Evolutionary conservation across 768 basidiomycete species (phyloP).

Genomic region (Naganishia vishniacii): DNA sequence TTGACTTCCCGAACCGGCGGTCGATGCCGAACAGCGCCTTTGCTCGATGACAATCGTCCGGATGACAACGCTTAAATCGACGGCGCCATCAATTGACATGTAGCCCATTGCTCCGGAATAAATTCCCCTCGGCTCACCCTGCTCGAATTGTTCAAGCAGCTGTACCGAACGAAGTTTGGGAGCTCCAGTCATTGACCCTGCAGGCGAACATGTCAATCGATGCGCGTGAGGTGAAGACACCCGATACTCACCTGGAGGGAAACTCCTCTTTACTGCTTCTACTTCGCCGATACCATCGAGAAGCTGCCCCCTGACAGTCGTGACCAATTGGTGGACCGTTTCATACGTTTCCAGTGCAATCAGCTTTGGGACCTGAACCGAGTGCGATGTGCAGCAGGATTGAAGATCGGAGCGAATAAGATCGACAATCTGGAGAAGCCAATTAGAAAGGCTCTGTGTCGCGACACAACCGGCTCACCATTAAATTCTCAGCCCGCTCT

Average conservation of each 20-base stretch:
- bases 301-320: constrained; percentile 74
- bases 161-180: constrained; percentile 92
- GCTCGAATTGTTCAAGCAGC: constrained; percentile 73
- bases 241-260: constrained; percentile 68
- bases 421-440: constrained; percentile 67
- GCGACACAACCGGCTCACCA: constrained; percentile 59
- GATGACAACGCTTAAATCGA: constrained; percentile 91
- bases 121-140: constrained; percentile 58
- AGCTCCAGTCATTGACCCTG: constrained; percentile 95
- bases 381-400: constrained; percentile 65
- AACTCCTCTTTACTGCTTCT: constrained; percentile 68
- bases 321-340: constrained; percentile 92
- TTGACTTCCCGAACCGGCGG: not conserved
- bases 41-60: constrained; percentile 66
- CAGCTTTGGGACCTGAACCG: constrained; percentile 76
- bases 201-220: constrained; percentile 9
- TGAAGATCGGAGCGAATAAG: constrained; percentile 89
- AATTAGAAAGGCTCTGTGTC: too few relatives aligned
- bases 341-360: constrained; percentile 85
- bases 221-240: not conserved
- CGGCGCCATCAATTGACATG: constrained; percentile 78
- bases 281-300: constrained; percentile 57
- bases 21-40: not conserved
- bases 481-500: constrained; percentile 92
- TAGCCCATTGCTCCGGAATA: constrained; percentile 89